phyloP scores from a whole-genome alignment of 306 rosid species.

The Albizia julibrissin region DNA sequence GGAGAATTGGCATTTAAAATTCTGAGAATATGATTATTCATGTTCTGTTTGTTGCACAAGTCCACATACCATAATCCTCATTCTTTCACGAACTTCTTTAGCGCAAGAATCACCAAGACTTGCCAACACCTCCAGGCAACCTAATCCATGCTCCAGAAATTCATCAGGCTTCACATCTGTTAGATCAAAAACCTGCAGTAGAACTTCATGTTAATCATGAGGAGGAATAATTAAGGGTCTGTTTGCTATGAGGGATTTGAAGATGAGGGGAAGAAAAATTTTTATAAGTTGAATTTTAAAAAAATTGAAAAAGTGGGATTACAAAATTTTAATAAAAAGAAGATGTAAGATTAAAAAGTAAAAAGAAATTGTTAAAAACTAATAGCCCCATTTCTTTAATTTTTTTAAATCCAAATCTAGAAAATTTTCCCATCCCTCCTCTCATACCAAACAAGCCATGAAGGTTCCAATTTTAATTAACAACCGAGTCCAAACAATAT shows the following conservation, averaged over 20 bases:
- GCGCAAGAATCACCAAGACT: conserved; percentile 75
- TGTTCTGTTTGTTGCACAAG: neutral
- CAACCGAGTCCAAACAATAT: neutral
- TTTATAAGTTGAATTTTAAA: too few species aligned
- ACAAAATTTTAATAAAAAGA: too few species aligned
- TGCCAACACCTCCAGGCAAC: conserved; percentile 77
- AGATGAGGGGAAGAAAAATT: too few species aligned
- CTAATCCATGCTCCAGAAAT: conserved; percentile 79
- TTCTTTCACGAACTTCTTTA: conserved; percentile 75
- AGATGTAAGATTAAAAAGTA: too few species aligned
- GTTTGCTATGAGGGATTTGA: too few species aligned
- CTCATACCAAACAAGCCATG: too few species aligned
- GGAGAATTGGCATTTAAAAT: neutral
- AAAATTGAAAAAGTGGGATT: too few species aligned
- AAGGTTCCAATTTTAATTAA: neutral
- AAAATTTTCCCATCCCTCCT: too few species aligned
- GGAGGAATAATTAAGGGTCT: neutral
- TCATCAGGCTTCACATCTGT: conserved; percentile 92
- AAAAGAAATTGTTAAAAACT: too few species aligned
- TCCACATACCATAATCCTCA: conserved; percentile 83
- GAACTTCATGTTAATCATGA: conserved; percentile 12
- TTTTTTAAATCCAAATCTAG: too few species aligned
- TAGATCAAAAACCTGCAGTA: conserved; percentile 79
- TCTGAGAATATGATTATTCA: neutral
- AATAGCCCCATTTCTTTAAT: too few species aligned